These are phyloP conservation scores for Amanita rubescens DNA, from an alignment of 768 basidiomycete species.

Conservation along the genomic window DNA sequence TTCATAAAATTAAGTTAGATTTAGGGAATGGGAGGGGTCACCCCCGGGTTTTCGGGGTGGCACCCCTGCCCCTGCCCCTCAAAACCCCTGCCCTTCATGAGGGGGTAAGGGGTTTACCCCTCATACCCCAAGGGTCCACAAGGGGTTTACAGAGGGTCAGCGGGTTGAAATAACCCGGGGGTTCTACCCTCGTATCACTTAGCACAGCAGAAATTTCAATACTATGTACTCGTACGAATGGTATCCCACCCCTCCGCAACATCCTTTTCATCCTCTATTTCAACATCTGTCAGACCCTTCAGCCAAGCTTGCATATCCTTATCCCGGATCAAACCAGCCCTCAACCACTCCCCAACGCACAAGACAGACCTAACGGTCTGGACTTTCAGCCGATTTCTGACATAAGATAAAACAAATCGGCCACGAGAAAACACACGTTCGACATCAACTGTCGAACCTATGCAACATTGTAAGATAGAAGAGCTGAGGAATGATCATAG, in stretches of 20 bases:
- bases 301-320: conserved; percentile 7
- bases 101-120: not conserved
- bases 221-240: not conserved
- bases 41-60: no score
- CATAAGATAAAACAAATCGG: conserved; percentile 1
- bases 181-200: no score
- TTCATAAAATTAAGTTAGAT: no score
- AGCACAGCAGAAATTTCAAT: not conserved
- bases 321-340: conserved; percentile 9
- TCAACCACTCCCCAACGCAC: conserved; percentile 15
- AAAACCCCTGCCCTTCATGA: not conserved
- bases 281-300: not conserved
- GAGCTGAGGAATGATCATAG: not conserved
- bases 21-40: no score
- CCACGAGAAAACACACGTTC: not conserved
- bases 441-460: conserved; percentile 13
- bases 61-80: not conserved
- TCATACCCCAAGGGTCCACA: no score
- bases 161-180: not conserved
- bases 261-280: not conserved
- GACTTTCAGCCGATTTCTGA: conserved; percentile 11
- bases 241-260: not conserved
- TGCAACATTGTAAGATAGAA: conserved; percentile 9
- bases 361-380: conserved; percentile 12
- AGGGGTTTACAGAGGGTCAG: not conserved